Base-by-base conservation (phyloP, 306 rosid genomes). In the Acacia crassicarpa region DNA sequence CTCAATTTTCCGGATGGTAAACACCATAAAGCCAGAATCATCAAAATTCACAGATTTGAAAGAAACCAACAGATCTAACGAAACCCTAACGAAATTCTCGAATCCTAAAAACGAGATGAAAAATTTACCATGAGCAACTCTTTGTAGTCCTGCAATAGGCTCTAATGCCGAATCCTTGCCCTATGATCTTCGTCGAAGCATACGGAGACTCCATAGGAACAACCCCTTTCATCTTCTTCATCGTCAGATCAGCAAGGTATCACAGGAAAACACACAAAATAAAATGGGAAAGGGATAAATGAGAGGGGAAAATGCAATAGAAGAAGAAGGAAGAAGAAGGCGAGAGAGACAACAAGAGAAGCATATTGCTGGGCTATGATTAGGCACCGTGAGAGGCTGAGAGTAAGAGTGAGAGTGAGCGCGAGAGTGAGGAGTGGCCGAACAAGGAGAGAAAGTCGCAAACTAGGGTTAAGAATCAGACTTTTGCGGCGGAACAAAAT, bases 151-250 rank as follows among this genome's bases (percentile, higher is more conserved):
- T 90, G 97, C 87, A 91, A 82, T 86, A 96, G 97, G 85, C 94
- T 89, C 82, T 88, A 94, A 80, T 93, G 99, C 85, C 93, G 91
- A 65, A 89, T 82, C 76, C 83, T 90, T 2, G 86, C 23, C 82
- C 91, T 92, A 11, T 88, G 87, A 84, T 91, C 93, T 84, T 89
- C 86, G 66, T 59, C 46, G 44, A 81, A 65, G 83, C 88, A 46
- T 77, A 67, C 0, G 91, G 54, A 83, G 88, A 48, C 44, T 91
- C 91, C 83, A 83, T 44, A 19, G 89, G 45, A 33, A 72, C 85
- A 86, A 81, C 84, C 73, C 80, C 96, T 84, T 91, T 96, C 94
- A 90, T 91, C 92, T 91, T 96, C 97, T 89, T 93, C 99, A 93
- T 91, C 54, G 17, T 69, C 65, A 63, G 86, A 86, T 86, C 85